Evolutionary conservation across 2,329 filamentous ascomycete genomes (phyloP).

Genomic region (Mollisiaceae sp.): DNA sequence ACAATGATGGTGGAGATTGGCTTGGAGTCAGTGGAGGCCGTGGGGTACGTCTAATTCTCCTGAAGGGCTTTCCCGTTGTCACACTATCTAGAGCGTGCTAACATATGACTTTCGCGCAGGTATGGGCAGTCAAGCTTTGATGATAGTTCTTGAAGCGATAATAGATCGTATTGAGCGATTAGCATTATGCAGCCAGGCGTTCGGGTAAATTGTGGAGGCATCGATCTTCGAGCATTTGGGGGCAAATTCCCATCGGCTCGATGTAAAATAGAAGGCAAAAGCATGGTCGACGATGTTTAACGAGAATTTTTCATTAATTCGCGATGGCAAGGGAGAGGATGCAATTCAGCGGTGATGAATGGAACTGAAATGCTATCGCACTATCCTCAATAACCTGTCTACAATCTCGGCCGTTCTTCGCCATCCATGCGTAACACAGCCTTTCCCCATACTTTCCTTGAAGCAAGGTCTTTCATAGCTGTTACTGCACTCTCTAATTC

Average conservation of each 20-base stretch:
- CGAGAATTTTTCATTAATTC: background rate
- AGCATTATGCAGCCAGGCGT: slow-evolving; percentile 37
- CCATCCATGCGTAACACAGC: slow-evolving; percentile 49
- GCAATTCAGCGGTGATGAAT: background rate
- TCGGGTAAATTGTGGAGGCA: slow-evolving; percentile 29
- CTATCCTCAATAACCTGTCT: background rate
- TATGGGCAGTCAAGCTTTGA: slow-evolving; percentile 11
- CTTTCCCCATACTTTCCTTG: slow-evolving; percentile 59
- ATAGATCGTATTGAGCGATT: slow-evolving; percentile 29
- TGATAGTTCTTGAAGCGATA: slow-evolving; percentile 13
- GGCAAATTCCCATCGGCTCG: background rate
- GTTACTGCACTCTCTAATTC: slow-evolving; percentile 55
- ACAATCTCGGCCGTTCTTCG: background rate
- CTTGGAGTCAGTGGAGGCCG: slow-evolving; percentile 80
- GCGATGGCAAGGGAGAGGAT: background rate
- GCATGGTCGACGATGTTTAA: slow-evolving; percentile 5
- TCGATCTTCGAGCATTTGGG: slow-evolving; percentile 34
- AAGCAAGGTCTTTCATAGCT: slow-evolving; percentile 57
- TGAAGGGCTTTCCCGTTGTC: too few species aligned
- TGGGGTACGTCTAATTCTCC: slow-evolving; percentile 62
- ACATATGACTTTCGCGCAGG: background rate
- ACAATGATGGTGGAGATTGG: slow-evolving; percentile 78
- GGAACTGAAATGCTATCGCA: background rate
- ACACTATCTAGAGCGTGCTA: slow-evolving; percentile 11
- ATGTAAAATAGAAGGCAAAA: slow-evolving; percentile 6